Evolutionary conservation across 2,329 filamentous ascomycete species (phyloP), one percentile per base, ranked within the genome.

Genomic region (Pseudocercospora musae): DNA sequence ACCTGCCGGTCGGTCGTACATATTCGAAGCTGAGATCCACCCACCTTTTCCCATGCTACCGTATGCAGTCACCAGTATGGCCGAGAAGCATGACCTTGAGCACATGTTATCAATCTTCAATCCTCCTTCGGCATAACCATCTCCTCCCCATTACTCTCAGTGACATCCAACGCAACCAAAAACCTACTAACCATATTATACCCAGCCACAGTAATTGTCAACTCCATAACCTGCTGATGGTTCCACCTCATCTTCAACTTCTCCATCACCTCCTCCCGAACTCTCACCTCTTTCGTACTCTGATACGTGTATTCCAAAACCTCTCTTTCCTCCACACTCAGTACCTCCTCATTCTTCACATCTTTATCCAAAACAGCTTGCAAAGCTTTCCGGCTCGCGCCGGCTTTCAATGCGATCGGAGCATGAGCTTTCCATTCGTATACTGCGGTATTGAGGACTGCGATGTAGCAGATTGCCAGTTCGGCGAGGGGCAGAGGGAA

Each of bases 151-250:
- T 76, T 77, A 61, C 70, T 74, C 67, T 77, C 75, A 40, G 72
- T 75, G 13, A 77, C 75, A 65, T 77, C 73, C 71, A 77, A 63
- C n/a, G 69, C 71, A 3, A 75, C 75, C 63, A 77, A 63, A 58
- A 77, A 76, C 46, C 75, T 64, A 57, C 71, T 74, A 23, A 77
- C 75, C 72, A 76, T 76, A 57, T 77, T 77, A 59, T 77, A 77
- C 25, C 71, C 74, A 4, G 69, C 74, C 2, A 76, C 70, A 1
- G 73, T 74, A n/a, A 75, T 74, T 46, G 67, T 70, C 64, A 77
- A 60, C 69, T 77, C 75, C 68, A 76, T 73, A 25, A 75, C 67
- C 61, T 75, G 68, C 59, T 71, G 69, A 63, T 74, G 71, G 13
- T 62, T 73, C 31, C 73, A 75, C 40, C 69, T 60, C 21, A 57